Evolutionary conservation across 176 grass and related monocot species (phyloP), one percentile per base, ranked within the genome.

Genomic region (Alopecurus myosuroides): DNA sequence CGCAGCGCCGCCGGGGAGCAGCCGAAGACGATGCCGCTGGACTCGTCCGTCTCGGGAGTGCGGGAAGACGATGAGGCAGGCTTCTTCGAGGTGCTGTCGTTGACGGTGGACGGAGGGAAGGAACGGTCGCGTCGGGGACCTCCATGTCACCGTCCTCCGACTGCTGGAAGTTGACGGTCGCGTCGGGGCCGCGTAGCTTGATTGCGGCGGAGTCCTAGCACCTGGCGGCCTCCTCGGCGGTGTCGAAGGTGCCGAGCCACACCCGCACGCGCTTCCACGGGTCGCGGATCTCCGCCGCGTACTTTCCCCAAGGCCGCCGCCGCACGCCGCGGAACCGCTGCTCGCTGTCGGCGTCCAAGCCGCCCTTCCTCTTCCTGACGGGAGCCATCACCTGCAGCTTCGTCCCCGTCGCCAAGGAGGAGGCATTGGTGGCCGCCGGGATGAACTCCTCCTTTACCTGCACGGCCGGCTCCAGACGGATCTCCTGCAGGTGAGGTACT

Each of bases 201-300:
- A 99, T 94, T 83, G 97, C 97, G 12, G 97, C 97, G 0, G 83
- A 81, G 88, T 99, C 97, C 49, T 99, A 99, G 6, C 92, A 88
- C 92, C 90, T 91, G 62, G 97, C 97, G 29, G 97, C 97, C 81
- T 99, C 97, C 90, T 97, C 94, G 11, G 97, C 97, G 0, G 97
- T 97, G 71, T 99, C 85, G 81, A 94, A 99, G 20, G 97, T 99
- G 52, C 97, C 97, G 0, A 99, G 97, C 97, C 97, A 99, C 7
- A 99, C 90, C 1, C 97, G 90, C 7, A 99, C 88, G 26, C 94
- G 94, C 2, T 90, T 76, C 84, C 86, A 84, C 11, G 91, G 87
- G 67, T 98, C 93, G 9, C 95, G 91, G 86, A 98, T 98, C 95
- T 98, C 95, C 6, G 95, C 91, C 23, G 95, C 93, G 64, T 86